Evolutionary conservation across 208 protist species (phyloP).

Genomic region (Herpetomonas samuelpessoai): DNA sequence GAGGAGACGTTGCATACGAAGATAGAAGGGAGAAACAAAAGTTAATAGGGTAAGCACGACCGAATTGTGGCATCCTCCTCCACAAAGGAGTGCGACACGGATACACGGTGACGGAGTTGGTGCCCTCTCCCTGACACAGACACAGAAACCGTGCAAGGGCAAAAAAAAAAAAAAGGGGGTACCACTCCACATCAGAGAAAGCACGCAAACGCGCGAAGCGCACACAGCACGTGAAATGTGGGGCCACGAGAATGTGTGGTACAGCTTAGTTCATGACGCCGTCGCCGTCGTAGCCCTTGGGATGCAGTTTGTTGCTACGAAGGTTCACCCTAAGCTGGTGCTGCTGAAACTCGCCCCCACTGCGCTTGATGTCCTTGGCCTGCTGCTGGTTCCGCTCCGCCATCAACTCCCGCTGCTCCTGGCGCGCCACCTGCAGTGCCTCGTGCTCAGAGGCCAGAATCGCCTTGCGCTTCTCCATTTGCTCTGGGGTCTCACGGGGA

Average conservation of each 20-base stretch:
- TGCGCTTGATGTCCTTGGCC: conserved; percentile 33
- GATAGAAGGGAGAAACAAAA: too few relatives aligned
- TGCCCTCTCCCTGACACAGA: neutral
- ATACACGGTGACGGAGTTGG: too few relatives aligned
- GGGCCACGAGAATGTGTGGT: too few relatives aligned
- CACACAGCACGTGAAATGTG: too few relatives aligned
- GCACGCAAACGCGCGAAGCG: conserved; percentile 8
- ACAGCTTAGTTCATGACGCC: conserved; percentile 34
- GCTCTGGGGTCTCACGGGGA: conserved; percentile 54
- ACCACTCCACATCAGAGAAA: neutral
- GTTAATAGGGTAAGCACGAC: too few relatives aligned
- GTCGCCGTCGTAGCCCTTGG: conserved; percentile 90
- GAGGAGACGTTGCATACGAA: too few relatives aligned
- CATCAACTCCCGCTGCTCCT: conserved; percentile 69
- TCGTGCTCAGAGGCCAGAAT: conserved; percentile 60
- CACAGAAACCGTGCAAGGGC: neutral
- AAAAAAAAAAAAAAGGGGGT: neutral
- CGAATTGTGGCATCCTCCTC: too few relatives aligned
- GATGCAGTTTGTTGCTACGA: conserved; percentile 82
- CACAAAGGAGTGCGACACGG: too few relatives aligned
- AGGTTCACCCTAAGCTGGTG: conserved; percentile 66
- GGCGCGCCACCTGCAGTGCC: conserved; percentile 42
- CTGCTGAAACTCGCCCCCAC: conserved; percentile 43
- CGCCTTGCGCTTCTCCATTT: conserved; percentile 45
- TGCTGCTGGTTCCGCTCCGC: conserved; percentile 41